Conservation (phyloP, 306 rosid genomes). For the Purshia tridentata region DNA sequence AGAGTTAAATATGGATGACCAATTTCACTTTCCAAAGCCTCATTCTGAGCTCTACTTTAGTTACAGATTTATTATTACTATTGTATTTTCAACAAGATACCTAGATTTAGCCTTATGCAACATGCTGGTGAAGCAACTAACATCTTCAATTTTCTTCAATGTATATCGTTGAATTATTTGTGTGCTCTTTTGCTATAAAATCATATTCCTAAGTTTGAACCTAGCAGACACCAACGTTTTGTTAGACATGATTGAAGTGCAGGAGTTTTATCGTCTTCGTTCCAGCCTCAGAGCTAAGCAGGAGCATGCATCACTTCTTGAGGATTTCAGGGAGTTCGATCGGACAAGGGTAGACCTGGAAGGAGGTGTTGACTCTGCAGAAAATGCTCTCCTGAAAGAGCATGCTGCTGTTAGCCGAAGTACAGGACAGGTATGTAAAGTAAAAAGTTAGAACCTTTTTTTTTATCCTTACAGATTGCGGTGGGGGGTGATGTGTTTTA, state of each 20-base stretch:
- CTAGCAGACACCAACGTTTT: slow-evolving; percentile 34
- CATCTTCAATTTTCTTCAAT: neutral
- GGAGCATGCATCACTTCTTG: slow-evolving; percentile 94
- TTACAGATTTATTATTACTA: neutral
- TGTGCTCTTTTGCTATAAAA: neutral
- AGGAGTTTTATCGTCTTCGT: slow-evolving; percentile 96
- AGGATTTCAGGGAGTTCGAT: slow-evolving; percentile 96
- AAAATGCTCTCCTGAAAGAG: slow-evolving; percentile 78
- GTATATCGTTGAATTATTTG: neutral
- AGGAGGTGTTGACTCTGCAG: slow-evolving; percentile 62
- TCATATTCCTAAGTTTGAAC: slow-evolving; percentile 14
- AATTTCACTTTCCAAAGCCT: neutral
- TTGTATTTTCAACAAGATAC: neutral
- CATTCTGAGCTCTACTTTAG: neutral
- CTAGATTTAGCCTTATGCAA: neutral
- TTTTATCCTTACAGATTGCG: neutral
- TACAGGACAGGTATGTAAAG: slow-evolving; percentile 78
- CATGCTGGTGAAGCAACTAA: neutral
- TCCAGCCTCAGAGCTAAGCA: slow-evolving; percentile 81
- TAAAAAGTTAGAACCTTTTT: neutral
- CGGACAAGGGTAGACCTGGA: slow-evolving; percentile 88
- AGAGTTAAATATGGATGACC: neutral
- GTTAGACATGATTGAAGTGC: slow-evolving; percentile 55
- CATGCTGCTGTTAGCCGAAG: slow-evolving; percentile 75
- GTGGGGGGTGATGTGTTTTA: neutral